phyloP scores from a whole-genome alignment of 768 basidiomycete species.

The Plicaturopsis crispa region DNA sequence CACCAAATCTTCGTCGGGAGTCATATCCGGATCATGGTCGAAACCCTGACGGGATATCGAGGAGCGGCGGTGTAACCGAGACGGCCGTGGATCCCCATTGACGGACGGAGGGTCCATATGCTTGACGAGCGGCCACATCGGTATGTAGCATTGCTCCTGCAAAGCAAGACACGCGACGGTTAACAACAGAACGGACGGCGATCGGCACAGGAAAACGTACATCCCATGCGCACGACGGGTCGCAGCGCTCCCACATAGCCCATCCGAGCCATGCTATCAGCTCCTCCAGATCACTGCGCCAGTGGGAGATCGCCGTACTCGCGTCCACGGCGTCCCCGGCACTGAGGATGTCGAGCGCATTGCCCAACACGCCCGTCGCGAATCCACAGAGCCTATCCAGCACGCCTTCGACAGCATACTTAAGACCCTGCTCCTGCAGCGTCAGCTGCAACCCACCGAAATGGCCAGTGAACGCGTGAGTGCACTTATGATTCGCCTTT shows the following conservation, averaged over 20 bases:
- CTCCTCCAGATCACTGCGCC: neutral
- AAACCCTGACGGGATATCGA: too few species aligned
- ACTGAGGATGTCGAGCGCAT: neutral
- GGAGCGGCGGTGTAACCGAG: too few species aligned
- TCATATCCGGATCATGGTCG: too few species aligned
- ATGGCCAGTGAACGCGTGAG: neutral
- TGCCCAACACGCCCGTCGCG: neutral
- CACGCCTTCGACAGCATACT: neutral
- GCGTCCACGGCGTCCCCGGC: neutral
- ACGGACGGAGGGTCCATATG: too few species aligned
- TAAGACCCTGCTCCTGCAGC: neutral
- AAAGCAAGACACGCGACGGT: neutral
- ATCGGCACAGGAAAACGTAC: neutral
- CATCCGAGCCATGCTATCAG: neutral
- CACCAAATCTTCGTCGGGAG: too few species aligned
- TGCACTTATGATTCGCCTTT: neutral
- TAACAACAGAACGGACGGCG: neutral
- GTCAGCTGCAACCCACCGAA: neutral
- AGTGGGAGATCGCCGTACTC: neutral
- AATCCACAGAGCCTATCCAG: neutral
- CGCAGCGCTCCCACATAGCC: neutral
- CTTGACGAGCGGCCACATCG: constrained; percentile 16
- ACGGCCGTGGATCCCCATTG: too few species aligned
- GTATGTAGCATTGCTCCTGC: constrained; percentile 19
- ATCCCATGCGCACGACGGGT: neutral